Evolutionary conservation across 371 early-diverging fungal genomes (phyloP).

Genomic region (Zychaea mexicana): DNA sequence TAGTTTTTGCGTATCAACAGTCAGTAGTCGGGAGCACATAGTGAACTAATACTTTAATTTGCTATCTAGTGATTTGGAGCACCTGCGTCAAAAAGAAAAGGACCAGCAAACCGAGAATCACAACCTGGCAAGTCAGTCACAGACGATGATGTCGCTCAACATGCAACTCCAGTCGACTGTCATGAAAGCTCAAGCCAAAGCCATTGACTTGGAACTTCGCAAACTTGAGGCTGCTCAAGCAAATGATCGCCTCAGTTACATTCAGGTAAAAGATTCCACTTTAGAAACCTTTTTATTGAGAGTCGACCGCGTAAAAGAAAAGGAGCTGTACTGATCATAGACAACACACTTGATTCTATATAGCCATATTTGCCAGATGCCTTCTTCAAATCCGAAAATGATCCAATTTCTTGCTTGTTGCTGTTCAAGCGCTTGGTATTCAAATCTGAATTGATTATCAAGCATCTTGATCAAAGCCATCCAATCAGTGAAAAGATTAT

Average conservation of each 20-base stretch:
- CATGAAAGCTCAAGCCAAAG: constrained; percentile 86
- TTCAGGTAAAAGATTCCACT: constrained; percentile 33
- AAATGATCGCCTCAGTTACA: constrained; percentile 69
- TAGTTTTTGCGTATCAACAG: background rate
- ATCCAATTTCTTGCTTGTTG: constrained; percentile 76
- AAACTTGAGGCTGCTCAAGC: constrained; percentile 87
- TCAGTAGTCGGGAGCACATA: background rate
- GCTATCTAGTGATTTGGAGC: constrained; percentile 60
- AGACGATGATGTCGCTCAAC: constrained; percentile 83
- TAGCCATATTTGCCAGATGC: constrained; percentile 85
- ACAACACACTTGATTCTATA: constrained; percentile 7
- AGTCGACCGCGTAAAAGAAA: too few relatives aligned
- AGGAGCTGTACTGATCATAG: too few relatives aligned
- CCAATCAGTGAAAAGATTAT: constrained; percentile 60
- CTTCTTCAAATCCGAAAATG: constrained; percentile 81
- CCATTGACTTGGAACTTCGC: constrained; percentile 88
- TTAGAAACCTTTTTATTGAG: too few relatives aligned
- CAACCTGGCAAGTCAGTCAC: constrained; percentile 70
- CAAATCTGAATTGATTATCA: constrained; percentile 78
- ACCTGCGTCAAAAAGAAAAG: constrained; percentile 66
- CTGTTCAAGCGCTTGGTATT: constrained; percentile 79
- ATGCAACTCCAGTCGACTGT: constrained; percentile 80
- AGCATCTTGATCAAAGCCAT: constrained; percentile 75
- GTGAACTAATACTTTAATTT: background rate
- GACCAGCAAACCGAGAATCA: constrained; percentile 55